These are phyloP conservation scores for Thermomyces lanuginosus DNA, from an alignment of 2,329 filamentous ascomycete species.

Conservation along the genomic window DNA sequence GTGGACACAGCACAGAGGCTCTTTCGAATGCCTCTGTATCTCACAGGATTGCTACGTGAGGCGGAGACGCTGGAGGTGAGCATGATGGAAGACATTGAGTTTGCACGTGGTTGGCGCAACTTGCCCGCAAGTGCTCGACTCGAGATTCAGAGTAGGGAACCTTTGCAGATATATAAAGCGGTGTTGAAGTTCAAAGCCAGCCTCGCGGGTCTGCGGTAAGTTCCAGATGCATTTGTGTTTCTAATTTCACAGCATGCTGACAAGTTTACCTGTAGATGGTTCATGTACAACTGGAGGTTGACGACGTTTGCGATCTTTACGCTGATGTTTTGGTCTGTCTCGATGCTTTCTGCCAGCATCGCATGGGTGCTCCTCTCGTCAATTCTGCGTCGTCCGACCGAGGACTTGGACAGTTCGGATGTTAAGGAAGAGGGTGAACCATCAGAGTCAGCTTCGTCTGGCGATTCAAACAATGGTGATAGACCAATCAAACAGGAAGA, in stretches of 20 bases:
- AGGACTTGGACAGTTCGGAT: slow-evolving; percentile 11
- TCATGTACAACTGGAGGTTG: slow-evolving; percentile 74
- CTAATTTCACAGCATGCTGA: not conserved
- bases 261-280: slow-evolving; percentile 35
- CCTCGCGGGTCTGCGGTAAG: slow-evolving; percentile 52
- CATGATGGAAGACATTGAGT: slow-evolving; percentile 59
- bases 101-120: slow-evolving; percentile 38
- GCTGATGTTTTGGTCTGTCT: slow-evolving; percentile 57
- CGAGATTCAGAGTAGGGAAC: slow-evolving; percentile 53
- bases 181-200: slow-evolving; percentile 54
- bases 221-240: not conserved
- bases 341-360: slow-evolving; percentile 49
- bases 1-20: slow-evolving; percentile 46
- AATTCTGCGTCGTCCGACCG: slow-evolving; percentile 17
- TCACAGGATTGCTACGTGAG: slow-evolving; percentile 50
- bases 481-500: slow-evolving; percentile 3
- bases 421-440: slow-evolving; percentile 6
- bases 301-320: slow-evolving; percentile 54
- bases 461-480: not conserved
- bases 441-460: slow-evolving; percentile 1
- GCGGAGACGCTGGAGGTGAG: slow-evolving; percentile 46
- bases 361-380: slow-evolving; percentile 46
- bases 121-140: slow-evolving; percentile 40
- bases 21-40: slow-evolving; percentile 50
- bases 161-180: slow-evolving; percentile 61